Evolutionary conservation across 805 yeast species (phyloP), one percentile per base, ranked within the genome.

Genomic region (Cyberlindnera meyerae): DNA sequence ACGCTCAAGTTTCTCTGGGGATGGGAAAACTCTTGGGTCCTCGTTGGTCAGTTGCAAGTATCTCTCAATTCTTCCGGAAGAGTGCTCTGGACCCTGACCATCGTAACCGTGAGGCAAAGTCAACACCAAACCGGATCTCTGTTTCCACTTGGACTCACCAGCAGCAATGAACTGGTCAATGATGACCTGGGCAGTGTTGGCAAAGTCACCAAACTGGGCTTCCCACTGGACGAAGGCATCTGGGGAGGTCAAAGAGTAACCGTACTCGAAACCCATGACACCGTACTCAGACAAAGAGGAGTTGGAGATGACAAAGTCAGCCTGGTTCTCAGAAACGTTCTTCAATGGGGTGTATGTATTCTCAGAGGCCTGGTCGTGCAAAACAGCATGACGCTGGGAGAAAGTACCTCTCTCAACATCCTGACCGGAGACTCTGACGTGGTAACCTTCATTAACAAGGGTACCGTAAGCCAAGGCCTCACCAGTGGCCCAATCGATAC

Each of bases 361-460:
- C 66, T 89, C 97, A 33, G 84, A 79, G 37, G 77, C 70, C 71
- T 93, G 99, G 66, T 93, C 98, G 63, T 93, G 98, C 63, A 93
- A 73, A 32, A 93, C 97, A 41, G 97, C 90, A 61, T 93, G 99
- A 71, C 99, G 90, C 73, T 93, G 99, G 37, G 98, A 93, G 77
- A 93, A 90, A 27, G 99, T 93, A 73, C 99, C 99, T 79, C 99
- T 88, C 76, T 93, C 98, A 49, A 93, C 97, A 77, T 93, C 99
- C 73, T 93, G 97, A 63, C 99, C 99, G 31, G 96, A 85, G 34
- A 93, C 83, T 73, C 99, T 85, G 43, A 93, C 94, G 55, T 90
- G 95, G 69, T 82, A 83, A 48, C 98, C 98, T 68, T 93, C 99
- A 57, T 79, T 62, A 37, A 81, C 82, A 51, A 93, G 73, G 34